These are phyloP conservation scores for Argentina anserina DNA, from an alignment of 306 rosid genomes.

Conservation along the genomic window DNA sequence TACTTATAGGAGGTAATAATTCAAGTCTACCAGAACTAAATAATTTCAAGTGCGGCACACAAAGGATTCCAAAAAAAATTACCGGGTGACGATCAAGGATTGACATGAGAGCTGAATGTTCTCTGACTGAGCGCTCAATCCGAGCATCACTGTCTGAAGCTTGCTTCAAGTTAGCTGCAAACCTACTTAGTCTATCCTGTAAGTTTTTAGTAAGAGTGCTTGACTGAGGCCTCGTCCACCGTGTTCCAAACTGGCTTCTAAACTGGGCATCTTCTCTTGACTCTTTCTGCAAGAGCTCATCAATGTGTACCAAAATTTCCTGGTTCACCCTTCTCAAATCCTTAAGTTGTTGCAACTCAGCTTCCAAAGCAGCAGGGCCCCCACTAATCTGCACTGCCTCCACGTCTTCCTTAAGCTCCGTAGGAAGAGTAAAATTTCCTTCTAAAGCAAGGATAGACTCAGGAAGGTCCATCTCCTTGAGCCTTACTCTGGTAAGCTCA, in stretches of 20 bases:
- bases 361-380: conserved; percentile 88
- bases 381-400: conserved; percentile 99
- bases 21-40: neutral
- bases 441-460: conserved; percentile 95
- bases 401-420: conserved; percentile 80
- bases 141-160: conserved; percentile 93
- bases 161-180: conserved; percentile 96
- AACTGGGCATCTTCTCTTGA: conserved; percentile 91
- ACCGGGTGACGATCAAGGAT: conserved; percentile 91
- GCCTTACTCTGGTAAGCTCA: conserved; percentile 89
- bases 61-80: conserved; percentile 25
- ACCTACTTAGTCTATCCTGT: conserved; percentile 84
- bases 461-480: conserved; percentile 97
- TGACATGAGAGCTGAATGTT: conserved; percentile 74
- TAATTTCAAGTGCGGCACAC: neutral
- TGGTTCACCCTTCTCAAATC: conserved; percentile 94
- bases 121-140: conserved; percentile 90
- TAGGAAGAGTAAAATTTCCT: conserved; percentile 77
- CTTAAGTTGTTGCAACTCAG: conserved; percentile 86
- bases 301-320: conserved; percentile 79
- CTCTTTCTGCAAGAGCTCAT: conserved; percentile 92
- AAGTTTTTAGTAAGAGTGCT: conserved; percentile 91
- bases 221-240: conserved; percentile 98
- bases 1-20: conserved; percentile 16
- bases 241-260: conserved; percentile 87